Evolutionary conservation across 805 yeast genomes (phyloP), one percentile per base, ranked within the genome.

Genomic region (Myxozyma monticola): DNA sequence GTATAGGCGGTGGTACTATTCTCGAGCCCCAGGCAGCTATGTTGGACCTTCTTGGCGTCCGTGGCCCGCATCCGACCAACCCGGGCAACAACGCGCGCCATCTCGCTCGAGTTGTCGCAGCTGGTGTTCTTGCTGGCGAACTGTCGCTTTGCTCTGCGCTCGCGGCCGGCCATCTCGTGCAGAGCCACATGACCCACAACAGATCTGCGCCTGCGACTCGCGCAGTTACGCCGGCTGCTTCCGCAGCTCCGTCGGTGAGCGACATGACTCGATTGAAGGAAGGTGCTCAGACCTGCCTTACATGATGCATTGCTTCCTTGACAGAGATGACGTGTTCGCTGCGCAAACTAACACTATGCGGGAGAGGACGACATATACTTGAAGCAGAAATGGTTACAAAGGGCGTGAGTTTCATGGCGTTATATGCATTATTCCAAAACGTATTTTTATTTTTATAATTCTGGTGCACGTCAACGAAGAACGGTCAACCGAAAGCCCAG

Each of bases 161-260:
- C 60, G 98, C 98, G 8, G 98, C 98, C 25, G 99, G 99, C 41
- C 99, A 93, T 72, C 78, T 93, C 62, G 99, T 93, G 33, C 95
- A 88, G 74, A 85, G 96, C 60, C 99, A 93, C 71, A 93, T 93
- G 99, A 83, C 81, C 52, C 96, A 85, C 66, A 93, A 93, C 75
- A 83, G 99, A 70, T 62, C 71, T 15, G 49, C 56, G n/a, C 52
- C 66, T 33, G 48, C 59, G 4, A 49, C 60, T 35, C 25, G 65
- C 63, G 17, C 53, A 60, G n/a, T 45, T 60, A 37, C 59, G 62
- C 51, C 59, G 9, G 51, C 56, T 10, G 61, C 69, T 8, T 59
- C 70, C 15, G 55, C 66, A 21, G 55, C 68, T 31, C 61, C 66
- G 30, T 54, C 68, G 37, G 48, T 68, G 15, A 62, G 68, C 25